Evolutionary conservation across 2,329 filamentous ascomycete genomes (phyloP).

Genomic region (Colletotrichum scovillei): DNA sequence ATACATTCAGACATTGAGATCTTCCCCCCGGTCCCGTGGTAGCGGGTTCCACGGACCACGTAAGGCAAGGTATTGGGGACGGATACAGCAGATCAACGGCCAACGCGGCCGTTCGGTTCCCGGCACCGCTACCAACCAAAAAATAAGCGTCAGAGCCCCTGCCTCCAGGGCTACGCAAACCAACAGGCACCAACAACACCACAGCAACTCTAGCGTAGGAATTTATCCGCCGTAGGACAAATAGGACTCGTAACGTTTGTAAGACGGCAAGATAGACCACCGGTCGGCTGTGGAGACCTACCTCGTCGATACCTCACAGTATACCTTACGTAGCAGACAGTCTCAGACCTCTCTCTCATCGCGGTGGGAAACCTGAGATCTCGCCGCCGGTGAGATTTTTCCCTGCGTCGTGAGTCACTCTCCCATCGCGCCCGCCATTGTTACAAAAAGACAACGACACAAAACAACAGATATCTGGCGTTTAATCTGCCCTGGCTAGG

Average conservation of each 20-base stretch:
- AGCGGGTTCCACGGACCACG: background rate
- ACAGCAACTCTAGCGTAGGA: background rate
- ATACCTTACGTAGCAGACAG: background rate
- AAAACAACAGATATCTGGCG: too few relatives aligned
- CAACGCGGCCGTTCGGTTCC: background rate
- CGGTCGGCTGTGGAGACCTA: background rate
- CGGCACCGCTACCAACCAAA: background rate
- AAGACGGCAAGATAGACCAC: background rate
- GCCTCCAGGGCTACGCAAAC: background rate
- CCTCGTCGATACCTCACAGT: too few relatives aligned
- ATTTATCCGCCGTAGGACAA: background rate
- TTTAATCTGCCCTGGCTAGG: too few relatives aligned
- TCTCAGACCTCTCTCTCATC: too few relatives aligned
- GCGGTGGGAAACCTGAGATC: background rate
- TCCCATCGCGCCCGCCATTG: too few relatives aligned
- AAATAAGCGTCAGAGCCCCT: background rate
- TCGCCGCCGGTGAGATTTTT: background rate
- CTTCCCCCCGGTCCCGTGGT: background rate
- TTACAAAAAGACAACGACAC: too few relatives aligned
- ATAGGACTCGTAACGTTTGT: background rate
- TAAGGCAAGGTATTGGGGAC: too few relatives aligned
- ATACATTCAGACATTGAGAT: background rate
- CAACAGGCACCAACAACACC: background rate
- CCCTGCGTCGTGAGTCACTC: too few relatives aligned
- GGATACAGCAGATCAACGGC: background rate